A percentile compares a stretch with the other conserved stretches of the same genome.
These are phyloP conservation scores for Cryptococcus sp. DNA, from an alignment of 1,284 basidiomycete species.

Conservation along the genomic window DNA sequence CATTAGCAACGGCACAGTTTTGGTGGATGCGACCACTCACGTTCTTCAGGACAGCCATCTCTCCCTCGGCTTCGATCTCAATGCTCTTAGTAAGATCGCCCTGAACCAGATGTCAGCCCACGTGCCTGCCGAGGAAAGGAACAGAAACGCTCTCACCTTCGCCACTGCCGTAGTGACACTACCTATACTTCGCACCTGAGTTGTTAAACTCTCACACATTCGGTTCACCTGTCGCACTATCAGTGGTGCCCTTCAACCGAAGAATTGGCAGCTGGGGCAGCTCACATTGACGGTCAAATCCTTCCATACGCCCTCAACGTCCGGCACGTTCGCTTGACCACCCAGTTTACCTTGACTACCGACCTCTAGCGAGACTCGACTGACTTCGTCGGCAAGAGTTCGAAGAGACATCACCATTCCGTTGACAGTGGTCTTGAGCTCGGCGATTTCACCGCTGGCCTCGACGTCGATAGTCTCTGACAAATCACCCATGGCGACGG, in stretches of 20 bases:
- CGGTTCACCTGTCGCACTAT: constrained; percentile 65
- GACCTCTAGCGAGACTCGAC: constrained; percentile 90
- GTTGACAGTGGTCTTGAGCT: constrained; percentile 97
- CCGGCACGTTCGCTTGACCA: constrained; percentile 81
- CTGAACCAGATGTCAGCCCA: constrained; percentile 10
- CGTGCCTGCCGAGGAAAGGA: neutral
- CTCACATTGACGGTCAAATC: constrained; percentile 82
- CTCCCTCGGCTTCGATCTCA: constrained; percentile 76
- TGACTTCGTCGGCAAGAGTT: constrained; percentile 90
- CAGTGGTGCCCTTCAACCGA: neutral
- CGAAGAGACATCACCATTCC: constrained; percentile 91
- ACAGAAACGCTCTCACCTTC: constrained; percentile 24
- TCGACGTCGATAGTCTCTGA: constrained; percentile 96
- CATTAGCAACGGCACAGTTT: neutral
- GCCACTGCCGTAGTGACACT: constrained; percentile 91
- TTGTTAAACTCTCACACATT: constrained; percentile 89
- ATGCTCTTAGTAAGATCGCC: constrained; percentile 57
- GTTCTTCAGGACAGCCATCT: constrained; percentile 77
- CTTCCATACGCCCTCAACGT: constrained; percentile 93
- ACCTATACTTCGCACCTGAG: constrained; percentile 90
- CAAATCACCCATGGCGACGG: constrained; percentile 91
- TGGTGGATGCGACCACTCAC: constrained; percentile 35
- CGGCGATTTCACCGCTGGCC: constrained; percentile 92
- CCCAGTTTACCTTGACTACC: constrained; percentile 86
- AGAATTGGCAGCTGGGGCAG: constrained; percentile 16